A percentile compares a stretch with the other conserved stretches of the same genome.
These are phyloP conservation scores for Mortierella sp. DNA, from an alignment of 371 early-diverging fungal species.

Conservation along the genomic window DNA sequence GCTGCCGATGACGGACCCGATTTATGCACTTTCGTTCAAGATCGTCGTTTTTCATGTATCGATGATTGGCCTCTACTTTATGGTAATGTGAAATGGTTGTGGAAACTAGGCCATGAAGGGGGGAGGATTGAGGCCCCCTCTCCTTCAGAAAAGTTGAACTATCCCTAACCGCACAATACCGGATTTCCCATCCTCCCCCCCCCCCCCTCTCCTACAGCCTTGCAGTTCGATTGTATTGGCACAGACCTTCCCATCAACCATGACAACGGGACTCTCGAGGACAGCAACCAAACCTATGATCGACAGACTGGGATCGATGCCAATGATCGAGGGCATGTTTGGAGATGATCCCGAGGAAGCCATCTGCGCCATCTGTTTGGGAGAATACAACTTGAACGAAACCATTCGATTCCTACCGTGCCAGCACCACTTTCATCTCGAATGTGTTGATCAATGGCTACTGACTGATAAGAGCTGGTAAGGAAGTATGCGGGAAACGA, in stretches of 20 bases:
- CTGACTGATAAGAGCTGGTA: conserved; percentile 52
- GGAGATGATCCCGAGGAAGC: conserved; percentile 48
- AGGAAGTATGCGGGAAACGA: too few relatives aligned
- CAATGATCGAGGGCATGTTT: conserved; percentile 49
- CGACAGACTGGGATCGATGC: conserved; percentile 31
- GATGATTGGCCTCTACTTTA: conserved; percentile 32
- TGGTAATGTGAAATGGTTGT: conserved; percentile 35
- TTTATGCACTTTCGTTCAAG: conserved; percentile 36
- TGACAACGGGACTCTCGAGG: conserved; percentile 30
- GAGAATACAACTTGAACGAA: conserved; percentile 70
- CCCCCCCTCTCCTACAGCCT: conserved; percentile 18
- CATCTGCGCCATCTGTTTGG: conserved; percentile 70
- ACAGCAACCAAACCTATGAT: conserved; percentile 53
- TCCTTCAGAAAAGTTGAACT: too few relatives aligned
- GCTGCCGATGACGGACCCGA: conserved; percentile 24
- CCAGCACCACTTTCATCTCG: conserved; percentile 82
- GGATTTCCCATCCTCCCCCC: too few relatives aligned
- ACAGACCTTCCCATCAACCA: conserved; percentile 16
- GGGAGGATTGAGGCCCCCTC: too few relatives aligned
- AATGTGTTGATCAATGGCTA: conserved; percentile 85
- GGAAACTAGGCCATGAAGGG: too few relatives aligned
- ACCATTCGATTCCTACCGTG: conserved; percentile 76
- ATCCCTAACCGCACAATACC: too few relatives aligned
- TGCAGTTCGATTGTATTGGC: conserved; percentile 28
- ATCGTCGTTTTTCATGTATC: conserved; percentile 38